A percentile compares a stretch with the other conserved stretches of the same genome.
Conservation (phyloP, 73 alveolate species). For the Paramecium sonneborni region DNA sequence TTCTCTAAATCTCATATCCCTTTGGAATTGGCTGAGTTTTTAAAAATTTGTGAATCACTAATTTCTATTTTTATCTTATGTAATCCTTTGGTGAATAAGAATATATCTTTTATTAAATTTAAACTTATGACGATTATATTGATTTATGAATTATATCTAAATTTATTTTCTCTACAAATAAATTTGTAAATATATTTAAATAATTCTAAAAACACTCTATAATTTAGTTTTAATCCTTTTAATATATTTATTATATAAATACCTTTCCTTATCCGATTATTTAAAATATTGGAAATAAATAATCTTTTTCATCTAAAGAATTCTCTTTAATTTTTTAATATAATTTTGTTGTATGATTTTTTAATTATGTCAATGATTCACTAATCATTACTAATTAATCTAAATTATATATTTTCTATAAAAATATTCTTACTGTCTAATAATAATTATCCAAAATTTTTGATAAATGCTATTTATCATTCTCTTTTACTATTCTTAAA, state of each 20-base stretch:
- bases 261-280: neutral
- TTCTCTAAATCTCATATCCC: slow-evolving; percentile 21
- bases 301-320: neutral
- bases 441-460: slow-evolving; percentile 4
- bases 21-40: neutral
- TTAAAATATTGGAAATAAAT: neutral
- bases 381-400: neutral
- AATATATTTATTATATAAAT: neutral
- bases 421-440: slow-evolving; percentile 19
- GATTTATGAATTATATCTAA: neutral
- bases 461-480: neutral
- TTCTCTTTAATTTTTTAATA: neutral
- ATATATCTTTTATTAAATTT: slow-evolving; percentile 25
- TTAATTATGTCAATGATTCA: neutral
- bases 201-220: neutral
- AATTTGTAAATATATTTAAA: neutral
- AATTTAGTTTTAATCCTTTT: neutral
- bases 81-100: slow-evolving; percentile 19
- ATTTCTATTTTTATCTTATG: neutral
- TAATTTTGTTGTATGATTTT: neutral
- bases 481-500: neutral
- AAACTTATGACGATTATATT: slow-evolving; percentile 5
- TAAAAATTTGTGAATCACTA: slow-evolving; percentile 16
- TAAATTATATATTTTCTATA: neutral
- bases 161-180: neutral